Evolutionary conservation across 2,329 filamentous ascomycete species (phyloP).

Genomic region (Alternaria longipes): DNA sequence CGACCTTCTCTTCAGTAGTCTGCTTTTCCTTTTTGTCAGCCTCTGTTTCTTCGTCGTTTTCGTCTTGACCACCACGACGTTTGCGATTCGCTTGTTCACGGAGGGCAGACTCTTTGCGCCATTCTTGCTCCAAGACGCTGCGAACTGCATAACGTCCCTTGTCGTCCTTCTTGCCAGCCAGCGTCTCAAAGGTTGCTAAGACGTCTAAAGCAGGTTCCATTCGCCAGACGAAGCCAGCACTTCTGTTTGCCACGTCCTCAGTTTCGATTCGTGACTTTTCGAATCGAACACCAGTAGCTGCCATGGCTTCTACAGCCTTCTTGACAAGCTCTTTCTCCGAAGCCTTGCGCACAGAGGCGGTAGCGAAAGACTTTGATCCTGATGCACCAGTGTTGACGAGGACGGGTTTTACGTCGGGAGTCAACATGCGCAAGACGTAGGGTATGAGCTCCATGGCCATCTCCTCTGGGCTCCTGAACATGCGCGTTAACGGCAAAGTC

Average conservation of each 20-base stretch:
- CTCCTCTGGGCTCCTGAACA: slow-evolving; percentile 80
- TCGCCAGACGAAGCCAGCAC: slow-evolving; percentile 81
- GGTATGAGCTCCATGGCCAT: slow-evolving; percentile 85
- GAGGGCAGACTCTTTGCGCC: slow-evolving; percentile 74
- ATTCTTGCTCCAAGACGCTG: slow-evolving; percentile 92
- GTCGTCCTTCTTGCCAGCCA: slow-evolving; percentile 65
- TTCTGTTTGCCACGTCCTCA: slow-evolving; percentile 60
- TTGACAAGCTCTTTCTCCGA: slow-evolving; percentile 82
- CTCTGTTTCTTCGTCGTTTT: slow-evolving; percentile 28
- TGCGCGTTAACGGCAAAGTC: slow-evolving; percentile 74
- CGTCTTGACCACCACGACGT: slow-evolving; percentile 54
- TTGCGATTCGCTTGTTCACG: slow-evolving; percentile 73
- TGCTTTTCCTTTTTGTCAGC: slow-evolving; percentile 26
- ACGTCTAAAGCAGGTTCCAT: slow-evolving; percentile 94
- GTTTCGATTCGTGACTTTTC: slow-evolving; percentile 82
- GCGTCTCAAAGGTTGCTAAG: slow-evolving; percentile 78
- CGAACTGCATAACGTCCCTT: slow-evolving; percentile 91
- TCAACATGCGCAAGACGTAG: slow-evolving; percentile 82
- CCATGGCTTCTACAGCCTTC: slow-evolving; percentile 81
- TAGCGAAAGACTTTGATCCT: slow-evolving; percentile 58
- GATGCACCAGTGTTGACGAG: slow-evolving; percentile 71
- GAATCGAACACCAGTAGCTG: slow-evolving; percentile 81
- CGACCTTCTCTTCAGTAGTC: slow-evolving; percentile 33
- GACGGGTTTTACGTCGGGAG: slow-evolving; percentile 90
- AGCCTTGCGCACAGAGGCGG: slow-evolving; percentile 88